These are phyloP conservation scores for Aspergillus bertholletiae DNA, from an alignment of 495 filamentous ascomycete species.

Conservation along the genomic window DNA sequence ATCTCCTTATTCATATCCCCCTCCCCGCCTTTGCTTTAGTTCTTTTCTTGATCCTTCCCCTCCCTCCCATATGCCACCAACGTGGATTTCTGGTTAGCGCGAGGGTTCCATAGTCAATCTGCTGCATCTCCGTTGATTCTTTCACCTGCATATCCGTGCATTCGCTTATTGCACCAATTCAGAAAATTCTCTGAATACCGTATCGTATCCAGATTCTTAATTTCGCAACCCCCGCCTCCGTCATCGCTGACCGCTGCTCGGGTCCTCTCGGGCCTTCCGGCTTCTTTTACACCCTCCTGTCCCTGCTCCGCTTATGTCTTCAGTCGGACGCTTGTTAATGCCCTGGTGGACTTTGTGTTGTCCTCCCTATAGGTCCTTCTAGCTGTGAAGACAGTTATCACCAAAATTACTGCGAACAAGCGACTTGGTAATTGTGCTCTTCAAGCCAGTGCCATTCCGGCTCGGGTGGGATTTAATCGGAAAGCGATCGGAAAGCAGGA, in stretches of 20 bases:
- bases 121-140: slow-evolving; percentile 13
- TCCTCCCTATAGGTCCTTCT: slow-evolving; percentile 7
- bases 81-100: slow-evolving; percentile 12
- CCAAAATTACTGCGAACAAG: not conserved
- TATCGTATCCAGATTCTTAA: slow-evolving; percentile 1
- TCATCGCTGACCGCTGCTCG: slow-evolving; percentile 13
- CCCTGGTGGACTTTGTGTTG: slow-evolving; percentile 11
- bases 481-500: too few relatives aligned
- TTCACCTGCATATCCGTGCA: slow-evolving; percentile 17
- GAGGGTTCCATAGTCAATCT: slow-evolving; percentile 2
- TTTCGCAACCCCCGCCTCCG: not conserved
- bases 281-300: not conserved
- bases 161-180: slow-evolving; percentile 10
- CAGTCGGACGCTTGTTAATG: slow-evolving; percentile 19
- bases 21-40: slow-evolving; percentile 6
- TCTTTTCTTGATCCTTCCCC: slow-evolving; percentile 6
- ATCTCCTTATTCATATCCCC: not conserved
- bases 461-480: too few relatives aligned
- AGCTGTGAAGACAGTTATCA: slow-evolving; percentile 5
- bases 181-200: slow-evolving; percentile 4
- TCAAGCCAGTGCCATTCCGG: too few relatives aligned
- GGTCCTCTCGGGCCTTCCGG: slow-evolving; percentile 1
- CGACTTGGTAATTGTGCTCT: not conserved
- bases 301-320: not conserved
- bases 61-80: slow-evolving; percentile 8